A percentile compares a stretch with the other conserved stretches of the same genome.
Evolutionary conservation across 108 stramenopile species (phyloP).

Genomic region (Asterionellopsis glacialis): DNA sequence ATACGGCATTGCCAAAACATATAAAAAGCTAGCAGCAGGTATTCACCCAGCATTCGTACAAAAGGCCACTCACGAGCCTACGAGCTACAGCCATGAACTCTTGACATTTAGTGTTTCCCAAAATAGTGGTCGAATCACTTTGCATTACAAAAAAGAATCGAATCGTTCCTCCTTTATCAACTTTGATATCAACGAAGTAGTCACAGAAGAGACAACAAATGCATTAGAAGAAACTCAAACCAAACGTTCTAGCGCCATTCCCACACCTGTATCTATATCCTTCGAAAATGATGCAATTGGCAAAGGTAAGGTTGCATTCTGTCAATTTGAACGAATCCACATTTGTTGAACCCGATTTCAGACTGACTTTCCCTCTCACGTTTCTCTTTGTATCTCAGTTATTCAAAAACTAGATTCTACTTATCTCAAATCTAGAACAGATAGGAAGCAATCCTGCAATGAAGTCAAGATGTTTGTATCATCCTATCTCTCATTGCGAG

Average conservation of each 20-base stretch:
- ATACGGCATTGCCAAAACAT: too few relatives aligned
- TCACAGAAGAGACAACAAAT: slow-evolving; percentile 35
- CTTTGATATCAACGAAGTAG: slow-evolving; percentile 49
- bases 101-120: slow-evolving; percentile 52
- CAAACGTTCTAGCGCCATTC: slow-evolving; percentile 5
- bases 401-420: background rate
- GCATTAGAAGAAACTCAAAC: slow-evolving; percentile 24
- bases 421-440: background rate
- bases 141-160: slow-evolving; percentile 24
- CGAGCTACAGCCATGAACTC: background rate
- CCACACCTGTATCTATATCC: background rate
- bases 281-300: slow-evolving; percentile 3
- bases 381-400: slow-evolving; percentile 3
- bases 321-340: too few relatives aligned
- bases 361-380: too few relatives aligned
- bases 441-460: background rate
- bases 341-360: too few relatives aligned
- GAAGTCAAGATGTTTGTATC: slow-evolving; percentile 48
- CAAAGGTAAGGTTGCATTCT: slow-evolving; percentile 16
- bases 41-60: too few relatives aligned
- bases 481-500: slow-evolving; percentile 40
- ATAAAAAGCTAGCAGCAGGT: too few relatives aligned
- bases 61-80: slow-evolving; percentile 1
- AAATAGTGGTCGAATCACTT: slow-evolving; percentile 58
- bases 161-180: slow-evolving; percentile 37